Evolutionary conservation across 257 asterid genomes (phyloP).

Genomic region (Marsdenia floribunda): DNA sequence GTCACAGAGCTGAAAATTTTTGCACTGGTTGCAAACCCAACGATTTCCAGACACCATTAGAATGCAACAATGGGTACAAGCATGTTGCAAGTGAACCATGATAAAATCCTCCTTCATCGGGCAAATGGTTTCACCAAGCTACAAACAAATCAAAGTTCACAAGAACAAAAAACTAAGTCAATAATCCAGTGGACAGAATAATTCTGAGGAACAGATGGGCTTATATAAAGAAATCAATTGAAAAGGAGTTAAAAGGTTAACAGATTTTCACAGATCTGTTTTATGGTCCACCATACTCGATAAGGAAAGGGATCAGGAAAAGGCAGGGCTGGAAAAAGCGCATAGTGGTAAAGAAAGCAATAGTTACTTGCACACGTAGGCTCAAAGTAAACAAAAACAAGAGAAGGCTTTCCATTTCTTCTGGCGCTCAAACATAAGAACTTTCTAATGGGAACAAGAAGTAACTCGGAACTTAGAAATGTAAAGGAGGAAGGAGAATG

Average conservation of each 20-base stretch:
- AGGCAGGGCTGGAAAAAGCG: not conserved
- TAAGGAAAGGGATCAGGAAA: not conserved
- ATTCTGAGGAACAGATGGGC: not conserved
- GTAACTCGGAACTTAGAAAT: not conserved
- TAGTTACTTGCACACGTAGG: not conserved
- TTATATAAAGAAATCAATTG: not conserved
- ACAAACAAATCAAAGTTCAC: constrained; percentile 19
- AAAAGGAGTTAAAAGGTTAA: not conserved
- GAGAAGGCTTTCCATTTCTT: not conserved
- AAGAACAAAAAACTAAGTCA: constrained; percentile 15
- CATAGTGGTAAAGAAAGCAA: not conserved
- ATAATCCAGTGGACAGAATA: not conserved
- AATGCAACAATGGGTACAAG: constrained; percentile 88
- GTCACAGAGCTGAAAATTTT: constrained; percentile 81
- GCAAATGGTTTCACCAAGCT: constrained; percentile 96
- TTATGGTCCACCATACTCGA: not conserved
- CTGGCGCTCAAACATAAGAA: not conserved
- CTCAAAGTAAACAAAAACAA: not conserved
- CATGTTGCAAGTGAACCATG: constrained; percentile 94
- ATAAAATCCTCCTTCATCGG: constrained; percentile 98
- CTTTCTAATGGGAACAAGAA: not conserved
- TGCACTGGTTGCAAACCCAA: constrained; percentile 89
- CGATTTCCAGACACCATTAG: constrained; percentile 84
- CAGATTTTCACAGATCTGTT: not conserved
- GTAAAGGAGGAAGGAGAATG: not conserved